Evolutionary conservation across 139 green algal species (phyloP).

Genomic region (Ettlia oleoabundans): DNA sequence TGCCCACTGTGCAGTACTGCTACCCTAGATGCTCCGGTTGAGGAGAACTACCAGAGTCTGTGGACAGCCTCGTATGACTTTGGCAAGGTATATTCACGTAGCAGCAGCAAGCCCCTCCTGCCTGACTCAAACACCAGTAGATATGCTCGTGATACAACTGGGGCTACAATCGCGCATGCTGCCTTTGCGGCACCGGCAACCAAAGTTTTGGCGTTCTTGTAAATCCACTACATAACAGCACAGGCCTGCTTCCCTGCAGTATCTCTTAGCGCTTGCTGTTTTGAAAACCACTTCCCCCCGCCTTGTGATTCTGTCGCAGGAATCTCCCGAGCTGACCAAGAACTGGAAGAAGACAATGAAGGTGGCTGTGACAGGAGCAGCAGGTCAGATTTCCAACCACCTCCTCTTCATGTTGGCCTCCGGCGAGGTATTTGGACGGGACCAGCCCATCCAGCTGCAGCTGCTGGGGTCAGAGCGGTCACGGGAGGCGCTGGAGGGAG

Average conservation of each 20-base stretch:
- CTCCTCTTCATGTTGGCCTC: slow-evolving; percentile 91
- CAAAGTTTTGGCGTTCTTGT: too few species aligned
- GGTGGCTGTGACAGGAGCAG: slow-evolving; percentile 63
- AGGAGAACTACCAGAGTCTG: not conserved
- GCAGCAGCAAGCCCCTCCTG: too few species aligned
- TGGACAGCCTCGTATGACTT: not conserved
- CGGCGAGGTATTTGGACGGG: slow-evolving; percentile 83
- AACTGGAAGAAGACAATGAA: slow-evolving; percentile 81
- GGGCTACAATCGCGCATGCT: too few species aligned
- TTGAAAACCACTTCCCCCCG: not conserved
- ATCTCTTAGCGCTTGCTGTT: too few species aligned
- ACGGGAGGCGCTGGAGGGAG: slow-evolving; percentile 85
- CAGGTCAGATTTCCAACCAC: slow-evolving; percentile 93
- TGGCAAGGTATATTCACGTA: too few species aligned
- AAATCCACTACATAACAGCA: too few species aligned
- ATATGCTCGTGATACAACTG: too few species aligned
- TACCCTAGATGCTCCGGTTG: not conserved
- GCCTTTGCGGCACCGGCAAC: too few species aligned
- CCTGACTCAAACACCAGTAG: too few species aligned
- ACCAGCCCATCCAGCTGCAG: slow-evolving; percentile 88
- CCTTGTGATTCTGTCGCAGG: slow-evolving; percentile 34
- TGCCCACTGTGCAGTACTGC: not conserved
- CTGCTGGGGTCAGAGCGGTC: slow-evolving; percentile 84
- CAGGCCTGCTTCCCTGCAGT: too few species aligned
- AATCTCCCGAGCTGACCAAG: slow-evolving; percentile 62